Conservation (phyloP, 805 yeast genomes). For the Metschnikowia gruessii region DNA sequence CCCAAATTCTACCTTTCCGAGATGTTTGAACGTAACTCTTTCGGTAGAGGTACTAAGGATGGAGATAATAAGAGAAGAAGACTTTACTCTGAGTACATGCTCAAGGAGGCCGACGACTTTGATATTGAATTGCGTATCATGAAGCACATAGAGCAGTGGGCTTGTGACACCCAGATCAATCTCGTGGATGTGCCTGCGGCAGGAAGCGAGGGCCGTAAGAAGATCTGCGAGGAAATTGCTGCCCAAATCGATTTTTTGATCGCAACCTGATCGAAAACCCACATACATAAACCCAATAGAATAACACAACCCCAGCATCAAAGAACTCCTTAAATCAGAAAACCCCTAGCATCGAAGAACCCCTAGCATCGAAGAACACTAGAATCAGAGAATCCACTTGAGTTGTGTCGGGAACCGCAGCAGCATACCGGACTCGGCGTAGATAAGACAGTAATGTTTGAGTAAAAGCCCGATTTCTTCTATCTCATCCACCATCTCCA, state of each 20-base stretch:
- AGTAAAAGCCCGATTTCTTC: constrained; percentile 66
- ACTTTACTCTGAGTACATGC: constrained; percentile 26
- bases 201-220: constrained; percentile 21
- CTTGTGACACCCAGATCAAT: constrained; percentile 26
- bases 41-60: constrained; percentile 30
- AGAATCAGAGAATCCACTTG: constrained; percentile 3
- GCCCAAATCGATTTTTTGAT: constrained; percentile 26
- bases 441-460: constrained; percentile 53
- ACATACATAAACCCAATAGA: neutral
- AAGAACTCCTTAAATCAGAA: no score
- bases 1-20: constrained; percentile 30
- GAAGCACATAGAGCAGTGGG: constrained; percentile 29
- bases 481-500: constrained; percentile 71
- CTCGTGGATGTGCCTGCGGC: constrained; percentile 23
- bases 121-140: constrained; percentile 32
- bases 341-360: neutral
- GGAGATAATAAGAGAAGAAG: constrained; percentile 25
- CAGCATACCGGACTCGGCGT: constrained; percentile 13
- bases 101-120: constrained; percentile 24
- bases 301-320: neutral
- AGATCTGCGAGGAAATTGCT: constrained; percentile 25
- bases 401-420: constrained; percentile 5
- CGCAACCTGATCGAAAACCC: neutral
- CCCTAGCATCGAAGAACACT: neutral
- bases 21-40: constrained; percentile 25